Evolutionary conservation across 768 basidiomycete species (phyloP), one percentile per base, ranked within the genome.

Genomic region (Hortiboletus flavorubellus): DNA sequence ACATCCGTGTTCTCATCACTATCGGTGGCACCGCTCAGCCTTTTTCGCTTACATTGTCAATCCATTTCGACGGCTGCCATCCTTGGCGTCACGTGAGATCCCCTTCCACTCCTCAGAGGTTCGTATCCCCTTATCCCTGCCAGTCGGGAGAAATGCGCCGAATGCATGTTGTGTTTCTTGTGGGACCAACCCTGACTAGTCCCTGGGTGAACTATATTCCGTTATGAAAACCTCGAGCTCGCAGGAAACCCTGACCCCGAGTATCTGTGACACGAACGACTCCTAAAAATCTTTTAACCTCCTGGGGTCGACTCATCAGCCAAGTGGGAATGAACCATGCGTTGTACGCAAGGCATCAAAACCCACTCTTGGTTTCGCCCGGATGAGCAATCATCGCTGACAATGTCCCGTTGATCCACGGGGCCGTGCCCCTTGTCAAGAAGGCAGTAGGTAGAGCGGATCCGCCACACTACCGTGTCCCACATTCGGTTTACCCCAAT

Each of bases 241-340:
- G 29, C 60, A 59, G 55, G 16, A 42, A 15, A 63, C 60, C 60
- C 61, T 53, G 61, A 59, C 60, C 60, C 60, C 62, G 59, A 62
- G 44, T 46, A 43, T 50, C 48, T 35, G 46, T 59, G 45, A 49
- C 41, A 46, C 40, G 30, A 41, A 54, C 23, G 21, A 8, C 29
- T 30, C n/a, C 48, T 39, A 41, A 33, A 10, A 18, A 16, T 15
- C 8, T 16, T 40, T 38, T 30, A 35, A 14, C 23, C 26, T 26
- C 26, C 34, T 41, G 18, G 30, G 18, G 33, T 43, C 39, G 45
- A 39, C 35, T 21, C 21, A 39, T 50, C 21, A 50, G 26, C 18
- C 40, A n/a, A 31, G 10, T 51, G 49, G 29, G 60, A 59, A 54
- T 34, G 10, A 41, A 41, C 58, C 51, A 38, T 45, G 60, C 49